A percentile compares a stretch with the other conserved stretches of the same genome.
Conservation (phyloP, 2,329 filamentous ascomycete genomes). For the Seiridium unicorne region DNA sequence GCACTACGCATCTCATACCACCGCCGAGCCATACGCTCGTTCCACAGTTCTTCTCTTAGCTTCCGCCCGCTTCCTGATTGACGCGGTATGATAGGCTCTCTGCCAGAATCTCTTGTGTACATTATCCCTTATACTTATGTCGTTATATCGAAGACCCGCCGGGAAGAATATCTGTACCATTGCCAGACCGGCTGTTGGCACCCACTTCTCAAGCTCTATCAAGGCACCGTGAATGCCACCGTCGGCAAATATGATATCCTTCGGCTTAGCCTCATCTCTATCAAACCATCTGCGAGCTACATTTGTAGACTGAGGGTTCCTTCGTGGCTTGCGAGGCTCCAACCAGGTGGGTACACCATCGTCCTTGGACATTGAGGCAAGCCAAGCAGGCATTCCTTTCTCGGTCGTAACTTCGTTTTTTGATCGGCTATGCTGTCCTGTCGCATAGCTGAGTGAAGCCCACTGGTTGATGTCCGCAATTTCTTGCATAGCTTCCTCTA, state of each 20-base stretch:
- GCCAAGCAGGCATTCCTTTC: constrained; percentile 10
- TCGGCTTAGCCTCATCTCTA: neutral
- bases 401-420: too few relatives aligned
- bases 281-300: neutral
- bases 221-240: constrained; percentile 15
- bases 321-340: constrained; percentile 6
- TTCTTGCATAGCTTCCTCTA: neutral
- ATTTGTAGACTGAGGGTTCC: neutral
- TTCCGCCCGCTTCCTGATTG: constrained; percentile 9
- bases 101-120: constrained; percentile 14
- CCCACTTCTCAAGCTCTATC: constrained; percentile 18
- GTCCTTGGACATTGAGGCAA: constrained; percentile 6
- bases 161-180: constrained; percentile 14
- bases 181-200: constrained; percentile 14
- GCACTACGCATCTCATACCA: too few relatives aligned
- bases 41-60: neutral
- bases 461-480: neutral
- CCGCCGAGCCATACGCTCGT: too few relatives aligned
- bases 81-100: constrained; percentile 11
- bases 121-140: constrained; percentile 11
- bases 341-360: constrained; percentile 11
- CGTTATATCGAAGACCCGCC: constrained; percentile 7
- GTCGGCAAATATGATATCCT: constrained; percentile 3
- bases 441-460: too few relatives aligned
- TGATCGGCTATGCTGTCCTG: too few relatives aligned